Base-by-base conservation (phyloP, 129 eudicot species). In the Centaurea solstitialis region DNA sequence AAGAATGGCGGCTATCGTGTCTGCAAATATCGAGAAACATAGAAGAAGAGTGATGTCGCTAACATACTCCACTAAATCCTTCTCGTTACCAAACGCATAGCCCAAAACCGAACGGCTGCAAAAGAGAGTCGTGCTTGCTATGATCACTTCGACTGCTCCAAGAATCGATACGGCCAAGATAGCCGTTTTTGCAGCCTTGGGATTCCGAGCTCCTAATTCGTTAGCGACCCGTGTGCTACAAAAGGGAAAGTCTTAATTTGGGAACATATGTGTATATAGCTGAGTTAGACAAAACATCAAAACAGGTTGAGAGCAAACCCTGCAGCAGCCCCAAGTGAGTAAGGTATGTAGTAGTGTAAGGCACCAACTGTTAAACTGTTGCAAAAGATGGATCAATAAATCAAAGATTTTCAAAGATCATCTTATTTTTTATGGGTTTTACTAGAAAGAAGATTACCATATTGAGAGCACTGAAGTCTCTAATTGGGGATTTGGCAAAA, bases 381-480 rank as follows among this genome's bases (percentile, higher is more conserved):
- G 65, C 79, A 53, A 11, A 57, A 74, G 61, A 68, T 53, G 28
- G 28, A 79, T 20, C 10, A 70, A 67, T 70, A 71, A 41, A 72
- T 73, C 9, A 38, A 33, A 28, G 1, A 79, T 43, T 39, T 11
- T 47, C 13, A 21, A 41, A 65, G 35, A 73, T 45, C 15, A 7
- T 35, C 10, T 3, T 2, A 7, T 11, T 0, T 45, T 22, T 35
- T 17, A 17, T 26, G 10, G 2, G 3, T 11, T 23, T 37, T 75
- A 47, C 8, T 53, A 17, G 67, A 67, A 21, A 21, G 3, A 72
- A 78, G 57, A 38, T 67, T 83, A 90, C 91, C 94, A 90, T 74
- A 90, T 90, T 0, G 93, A 90, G 72, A 90, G 93, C 70, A 90
- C 91, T 7, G 89, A 90, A 41, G 93, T 85, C 76, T 90, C 89